Evolutionary conservation across 129 eudicot genomes (phyloP), one percentile per base, ranked within the genome.

Genomic region (Pulicaria dysenterica): DNA sequence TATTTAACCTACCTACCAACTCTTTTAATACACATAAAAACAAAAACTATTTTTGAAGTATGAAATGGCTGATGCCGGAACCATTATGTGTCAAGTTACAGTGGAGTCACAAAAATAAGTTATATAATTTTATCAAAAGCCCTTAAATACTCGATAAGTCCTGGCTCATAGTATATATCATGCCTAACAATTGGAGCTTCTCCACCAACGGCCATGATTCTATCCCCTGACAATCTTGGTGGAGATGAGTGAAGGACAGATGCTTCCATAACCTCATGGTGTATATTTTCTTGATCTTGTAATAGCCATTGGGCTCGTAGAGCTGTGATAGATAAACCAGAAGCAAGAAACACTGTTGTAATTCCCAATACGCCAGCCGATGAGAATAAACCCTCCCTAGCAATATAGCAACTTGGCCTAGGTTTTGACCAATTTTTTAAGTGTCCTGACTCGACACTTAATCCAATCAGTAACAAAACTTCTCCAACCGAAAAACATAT

Each of bases 391-490:
- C 97, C 97, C 64, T 81, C 86, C 43, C 74, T 70, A 13, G 86
- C 57, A 12, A 82, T 59, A 15, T 86, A 85, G 65, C 97, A 92
- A 40, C 61, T 79, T 0, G 84, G 34, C 45, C 83, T 88, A 2
- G 87, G 87, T 2, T 48, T 31, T 36, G 81, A 79, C 96, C 93
- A 88, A 60, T 88, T 73, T 51, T 81, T 84, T 42, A 92, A 71
- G 15, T 92, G 96, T 9, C 97, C 97, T 4, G 93, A 92, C 77
- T 92, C 97, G 8, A 92, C 84, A 73, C 89, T 92, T 50, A 84
- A 73, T 11, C 96, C 97, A 9, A 92, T 81, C 39, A 92, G 45
- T 49, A 92, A 55, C 58, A 88, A 74, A 48, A 92, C 81, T 77
- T 92, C 96, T 17, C 80, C 93, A 3, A 88, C 86, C 0, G 96